Percentiles rank a stretch among this genome's conserved stretches.
These are phyloP conservation scores for Pseudoneurospora amorphoporcata DNA, from an alignment of 495 filamentous ascomycete genomes.

Conservation along the genomic window DNA sequence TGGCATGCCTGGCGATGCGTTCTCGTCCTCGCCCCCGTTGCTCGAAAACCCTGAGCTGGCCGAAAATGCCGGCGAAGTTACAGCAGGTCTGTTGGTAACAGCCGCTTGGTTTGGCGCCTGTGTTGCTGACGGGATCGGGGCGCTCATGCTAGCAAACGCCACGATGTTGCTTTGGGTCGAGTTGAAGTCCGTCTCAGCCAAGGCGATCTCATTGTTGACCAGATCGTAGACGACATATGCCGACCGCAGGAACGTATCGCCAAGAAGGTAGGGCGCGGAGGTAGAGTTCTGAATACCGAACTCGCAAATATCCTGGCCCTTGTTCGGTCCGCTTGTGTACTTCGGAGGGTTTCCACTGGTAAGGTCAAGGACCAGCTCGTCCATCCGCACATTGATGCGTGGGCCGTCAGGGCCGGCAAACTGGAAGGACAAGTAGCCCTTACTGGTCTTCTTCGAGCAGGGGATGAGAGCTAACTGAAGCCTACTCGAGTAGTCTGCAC, in stretches of 20 bases:
- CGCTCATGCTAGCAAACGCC: slow-evolving; percentile 37
- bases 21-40: slow-evolving; percentile 11
- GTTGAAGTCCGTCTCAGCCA: slow-evolving; percentile 86
- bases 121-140: slow-evolving; percentile 40
- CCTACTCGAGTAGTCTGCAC: slow-evolving; percentile 42
- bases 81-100: slow-evolving; percentile 19
- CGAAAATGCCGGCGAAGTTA: slow-evolving; percentile 25
- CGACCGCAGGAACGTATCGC: slow-evolving; percentile 90
- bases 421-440: slow-evolving; percentile 60
- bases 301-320: slow-evolving; percentile 52
- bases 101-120: slow-evolving; percentile 31
- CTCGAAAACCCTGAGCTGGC: slow-evolving; percentile 27
- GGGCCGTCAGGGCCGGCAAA: slow-evolving; percentile 52
- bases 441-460: slow-evolving; percentile 53
- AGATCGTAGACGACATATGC: slow-evolving; percentile 95
- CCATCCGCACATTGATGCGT: slow-evolving; percentile 61
- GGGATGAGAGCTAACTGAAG: slow-evolving; percentile 53
- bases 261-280: slow-evolving; percentile 54
- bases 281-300: slow-evolving; percentile 70
- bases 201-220: slow-evolving; percentile 72
- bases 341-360: slow-evolving; percentile 39
- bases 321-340: slow-evolving; percentile 29
- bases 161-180: slow-evolving; percentile 48
- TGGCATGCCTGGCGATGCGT: slow-evolving; percentile 19
- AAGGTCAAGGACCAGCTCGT: slow-evolving; percentile 64